These are phyloP conservation scores for Coemansia sp. DNA, from an alignment of 371 early-diverging fungal genomes.

Conservation along the genomic window DNA sequence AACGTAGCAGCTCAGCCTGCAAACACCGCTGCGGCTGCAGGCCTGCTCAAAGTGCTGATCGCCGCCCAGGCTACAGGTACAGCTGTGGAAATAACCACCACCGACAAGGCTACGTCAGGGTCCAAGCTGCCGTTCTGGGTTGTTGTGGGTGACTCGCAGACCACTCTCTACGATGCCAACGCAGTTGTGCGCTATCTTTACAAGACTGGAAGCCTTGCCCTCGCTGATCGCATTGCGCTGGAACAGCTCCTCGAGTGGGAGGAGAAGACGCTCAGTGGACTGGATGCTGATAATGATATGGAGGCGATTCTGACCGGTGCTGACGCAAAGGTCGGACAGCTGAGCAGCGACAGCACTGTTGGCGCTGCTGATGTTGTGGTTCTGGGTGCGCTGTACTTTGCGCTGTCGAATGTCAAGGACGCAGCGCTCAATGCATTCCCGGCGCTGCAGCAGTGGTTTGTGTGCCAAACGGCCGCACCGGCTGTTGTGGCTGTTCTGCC, in stretches of 20 bases:
- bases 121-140: constrained; percentile 51
- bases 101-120: constrained; percentile 1
- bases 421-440: constrained; percentile 21
- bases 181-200: constrained; percentile 48
- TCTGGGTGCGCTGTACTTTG: constrained; percentile 38
- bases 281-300: constrained; percentile 30
- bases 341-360: constrained; percentile 7
- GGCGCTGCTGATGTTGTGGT: constrained; percentile 28
- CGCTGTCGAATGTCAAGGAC: constrained; percentile 26
- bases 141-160: constrained; percentile 14
- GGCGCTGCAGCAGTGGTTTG: constrained; percentile 31
- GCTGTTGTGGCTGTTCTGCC: constrained; percentile 32
- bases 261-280: constrained; percentile 39
- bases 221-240: constrained; percentile 23
- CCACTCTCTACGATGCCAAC: constrained; percentile 41
- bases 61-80: constrained; percentile 42
- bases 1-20: constrained; percentile 39
- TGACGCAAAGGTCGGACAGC: constrained; percentile 3
- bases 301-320: constrained; percentile 18
- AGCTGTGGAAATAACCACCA: constrained; percentile 19
- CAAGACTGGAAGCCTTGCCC: constrained; percentile 19
- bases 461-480: constrained; percentile 3
- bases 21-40: constrained; percentile 50
- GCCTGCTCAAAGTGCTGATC: constrained; percentile 45
- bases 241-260: constrained; percentile 53